phyloP scores from a whole-genome alignment of 306 rosid genomes.

The Dalbergia cochinchinensis region DNA sequence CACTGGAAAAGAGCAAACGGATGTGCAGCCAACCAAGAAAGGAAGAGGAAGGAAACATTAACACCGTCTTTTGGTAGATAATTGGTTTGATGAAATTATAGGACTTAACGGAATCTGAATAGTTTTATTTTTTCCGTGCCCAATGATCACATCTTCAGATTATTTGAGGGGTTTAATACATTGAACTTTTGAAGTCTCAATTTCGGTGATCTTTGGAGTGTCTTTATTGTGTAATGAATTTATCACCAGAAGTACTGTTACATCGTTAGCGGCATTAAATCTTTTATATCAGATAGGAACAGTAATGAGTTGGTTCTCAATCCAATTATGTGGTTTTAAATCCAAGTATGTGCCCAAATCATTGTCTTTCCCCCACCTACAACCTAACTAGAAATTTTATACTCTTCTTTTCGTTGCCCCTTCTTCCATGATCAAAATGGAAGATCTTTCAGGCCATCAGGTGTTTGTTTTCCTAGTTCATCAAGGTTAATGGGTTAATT shows the following conservation, averaged over 20 bases:
- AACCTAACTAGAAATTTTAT: neutral
- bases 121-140: constrained; percentile 9
- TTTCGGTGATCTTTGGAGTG: neutral
- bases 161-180: neutral
- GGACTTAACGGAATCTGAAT: constrained; percentile 29
- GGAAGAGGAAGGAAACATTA: constrained; percentile 91
- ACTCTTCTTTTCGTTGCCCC: too few relatives aligned
- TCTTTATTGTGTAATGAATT: neutral
- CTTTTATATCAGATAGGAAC: neutral
- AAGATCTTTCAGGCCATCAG: too few relatives aligned
- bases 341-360: neutral
- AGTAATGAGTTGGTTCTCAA: neutral
- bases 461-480: too few relatives aligned
- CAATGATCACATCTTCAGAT: neutral
- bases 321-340: neutral
- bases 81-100: constrained; percentile 31
- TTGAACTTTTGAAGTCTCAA: constrained; percentile 13
- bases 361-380: neutral
- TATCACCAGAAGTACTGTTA: neutral
- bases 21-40: constrained; percentile 78
- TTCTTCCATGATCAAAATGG: too few relatives aligned
- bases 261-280: neutral
- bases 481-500: too few relatives aligned
- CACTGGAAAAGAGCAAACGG: constrained; percentile 80
- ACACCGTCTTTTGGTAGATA: constrained; percentile 38